Conservation (phyloP, 345 rosid genomes). For the Hevea brasiliensis region DNA sequence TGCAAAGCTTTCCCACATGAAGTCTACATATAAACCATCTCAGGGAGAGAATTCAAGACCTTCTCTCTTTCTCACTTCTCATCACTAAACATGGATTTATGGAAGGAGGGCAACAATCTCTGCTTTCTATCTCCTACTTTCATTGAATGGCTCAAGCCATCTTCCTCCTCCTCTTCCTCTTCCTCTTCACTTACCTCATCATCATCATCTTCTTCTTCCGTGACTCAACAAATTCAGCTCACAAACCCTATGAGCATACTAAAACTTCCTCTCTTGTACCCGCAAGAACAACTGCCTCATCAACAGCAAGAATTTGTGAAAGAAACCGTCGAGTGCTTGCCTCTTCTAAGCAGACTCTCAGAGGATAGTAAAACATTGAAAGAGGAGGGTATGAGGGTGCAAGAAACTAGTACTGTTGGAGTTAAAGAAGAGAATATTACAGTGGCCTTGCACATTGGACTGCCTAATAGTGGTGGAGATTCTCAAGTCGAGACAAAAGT, state of each 20-base stretch:
- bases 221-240: constrained; percentile 33
- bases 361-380: constrained; percentile 35
- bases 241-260: constrained; percentile 29
- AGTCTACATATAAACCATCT: constrained; percentile 30
- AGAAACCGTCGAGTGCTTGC: constrained; percentile 47
- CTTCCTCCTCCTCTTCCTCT: constrained; percentile 29
- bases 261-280: constrained; percentile 20
- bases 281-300: constrained; percentile 14
- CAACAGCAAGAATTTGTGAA: constrained; percentile 13
- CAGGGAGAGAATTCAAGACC: constrained; percentile 10
- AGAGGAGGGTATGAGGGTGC: constrained; percentile 31
- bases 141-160: constrained; percentile 86
- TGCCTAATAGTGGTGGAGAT: constrained; percentile 38
- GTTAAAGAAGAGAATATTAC: constrained; percentile 42
- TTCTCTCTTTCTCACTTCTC: background rate
- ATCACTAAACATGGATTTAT: constrained; percentile 47
- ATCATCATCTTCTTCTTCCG: constrained; percentile 24
- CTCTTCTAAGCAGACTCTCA: constrained; percentile 51
- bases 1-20: constrained; percentile 23
- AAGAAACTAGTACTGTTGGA: background rate
- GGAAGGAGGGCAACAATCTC: constrained; percentile 35
- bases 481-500: constrained; percentile 12
- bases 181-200: constrained; percentile 28
- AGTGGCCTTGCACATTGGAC: constrained; percentile 68
- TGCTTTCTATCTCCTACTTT: constrained; percentile 50